Evolutionary conservation across 2,329 filamentous ascomycete genomes (phyloP).

Genomic region (Macrophomina tecta): DNA sequence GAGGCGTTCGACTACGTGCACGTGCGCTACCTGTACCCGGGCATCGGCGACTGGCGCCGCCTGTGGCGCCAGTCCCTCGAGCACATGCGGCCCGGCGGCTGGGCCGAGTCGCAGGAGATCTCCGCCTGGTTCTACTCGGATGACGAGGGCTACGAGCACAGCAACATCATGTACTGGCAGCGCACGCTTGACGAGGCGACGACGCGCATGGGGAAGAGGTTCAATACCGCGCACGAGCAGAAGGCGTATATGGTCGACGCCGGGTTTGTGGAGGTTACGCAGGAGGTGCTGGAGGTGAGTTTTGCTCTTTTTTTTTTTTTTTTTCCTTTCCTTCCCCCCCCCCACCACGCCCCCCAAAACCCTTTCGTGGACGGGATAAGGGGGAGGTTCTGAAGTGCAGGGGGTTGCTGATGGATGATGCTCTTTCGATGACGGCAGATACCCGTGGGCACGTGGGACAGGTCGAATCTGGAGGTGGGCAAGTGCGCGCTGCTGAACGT

Average conservation of each 20-base stretch:
- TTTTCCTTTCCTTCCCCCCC: no score
- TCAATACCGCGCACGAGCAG: conserved; percentile 21
- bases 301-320: no score
- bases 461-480: conserved; percentile 8
- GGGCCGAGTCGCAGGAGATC: conserved; percentile 24
- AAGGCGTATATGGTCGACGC: conserved; percentile 34
- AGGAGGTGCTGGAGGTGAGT: conserved; percentile 43
- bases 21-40: conserved; percentile 24
- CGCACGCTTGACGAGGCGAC: conserved; percentile 8
- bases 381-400: no score
- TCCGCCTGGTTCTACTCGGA: conserved; percentile 23
- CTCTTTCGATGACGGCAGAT: background rate
- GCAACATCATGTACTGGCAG: conserved; percentile 10
- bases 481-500: conserved; percentile 17
- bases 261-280: conserved; percentile 43
- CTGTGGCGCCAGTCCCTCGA: conserved; percentile 18
- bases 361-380: no score
- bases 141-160: conserved; percentile 14
- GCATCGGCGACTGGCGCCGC: conserved; percentile 17
- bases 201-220: conserved; percentile 30
- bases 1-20: conserved; percentile 52
- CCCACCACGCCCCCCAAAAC: no score
- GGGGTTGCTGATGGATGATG: no score
- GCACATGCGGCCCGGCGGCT: conserved; percentile 24
- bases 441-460: conserved; percentile 19